Evolutionary conservation across 164 flowering plant genomes (phyloP).

Genomic region (Warburgia ugandensis): DNA sequence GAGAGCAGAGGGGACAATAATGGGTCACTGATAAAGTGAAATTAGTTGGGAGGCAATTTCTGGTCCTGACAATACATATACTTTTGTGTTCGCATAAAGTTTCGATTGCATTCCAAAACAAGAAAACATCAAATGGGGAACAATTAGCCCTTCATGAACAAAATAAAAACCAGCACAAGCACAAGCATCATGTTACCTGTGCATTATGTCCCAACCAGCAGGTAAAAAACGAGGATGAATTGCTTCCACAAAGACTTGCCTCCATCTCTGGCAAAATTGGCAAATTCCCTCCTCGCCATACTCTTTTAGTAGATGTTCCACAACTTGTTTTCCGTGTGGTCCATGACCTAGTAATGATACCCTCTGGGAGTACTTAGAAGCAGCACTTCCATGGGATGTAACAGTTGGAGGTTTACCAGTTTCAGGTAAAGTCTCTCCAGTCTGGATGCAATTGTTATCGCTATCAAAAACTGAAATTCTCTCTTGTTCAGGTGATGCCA

Average conservation of each 20-base stretch:
- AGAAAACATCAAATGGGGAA: neutral
- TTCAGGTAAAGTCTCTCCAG: too few relatives aligned
- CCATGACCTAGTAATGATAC: slow-evolving; percentile 90
- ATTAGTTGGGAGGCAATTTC: too few relatives aligned
- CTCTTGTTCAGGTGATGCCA: too few relatives aligned
- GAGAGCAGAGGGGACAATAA: too few relatives aligned
- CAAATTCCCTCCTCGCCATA: slow-evolving; percentile 74
- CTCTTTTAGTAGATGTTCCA: slow-evolving; percentile 52
- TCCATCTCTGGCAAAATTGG: slow-evolving; percentile 87
- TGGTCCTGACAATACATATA: neutral
- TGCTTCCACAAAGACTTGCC: slow-evolving; percentile 88
- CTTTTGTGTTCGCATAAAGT: neutral
- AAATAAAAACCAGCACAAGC: neutral
- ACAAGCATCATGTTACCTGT: slow-evolving; percentile 49
- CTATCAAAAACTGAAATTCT: slow-evolving; percentile 11
- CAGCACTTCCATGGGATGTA: slow-evolving; percentile 14
- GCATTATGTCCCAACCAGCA: slow-evolving; percentile 88
- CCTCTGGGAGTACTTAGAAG: slow-evolving; percentile 40
- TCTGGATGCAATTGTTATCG: too few relatives aligned
- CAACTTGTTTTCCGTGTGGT: slow-evolving; percentile 92
- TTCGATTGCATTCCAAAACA: neutral
- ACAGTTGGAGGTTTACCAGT: too few relatives aligned
- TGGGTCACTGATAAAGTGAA: neutral
- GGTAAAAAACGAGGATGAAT: slow-evolving; percentile 83
- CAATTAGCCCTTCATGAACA: neutral